Evolutionary conservation across 768 basidiomycete genomes (phyloP).

Genomic region (Rhodotorula paludigena): DNA sequence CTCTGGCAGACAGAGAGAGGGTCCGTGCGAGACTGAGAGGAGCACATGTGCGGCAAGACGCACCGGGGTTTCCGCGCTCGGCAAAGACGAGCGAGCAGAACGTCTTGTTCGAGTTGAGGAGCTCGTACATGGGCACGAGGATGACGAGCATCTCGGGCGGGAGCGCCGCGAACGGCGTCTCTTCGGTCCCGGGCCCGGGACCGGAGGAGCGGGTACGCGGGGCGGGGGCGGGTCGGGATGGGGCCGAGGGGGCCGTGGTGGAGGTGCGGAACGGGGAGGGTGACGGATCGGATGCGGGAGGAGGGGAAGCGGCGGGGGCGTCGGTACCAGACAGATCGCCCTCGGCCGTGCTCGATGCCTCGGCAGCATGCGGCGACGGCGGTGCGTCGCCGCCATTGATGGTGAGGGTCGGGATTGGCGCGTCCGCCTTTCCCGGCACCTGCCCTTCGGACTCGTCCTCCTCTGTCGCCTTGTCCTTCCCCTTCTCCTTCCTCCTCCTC

Average conservation of each 20-base stretch:
- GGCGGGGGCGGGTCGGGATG: background rate
- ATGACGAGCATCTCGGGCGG: slow-evolving; percentile 27
- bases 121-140: slow-evolving; percentile 39
- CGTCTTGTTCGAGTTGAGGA: slow-evolving; percentile 40
- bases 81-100: slow-evolving; percentile 27
- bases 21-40: background rate
- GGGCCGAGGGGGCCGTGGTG: background rate
- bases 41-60: background rate
- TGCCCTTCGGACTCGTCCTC: background rate
- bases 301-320: too few species aligned
- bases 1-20: too few species aligned
- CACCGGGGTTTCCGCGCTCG: background rate
- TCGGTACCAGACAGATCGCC: too few species aligned
- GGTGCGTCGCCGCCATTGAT: background rate
- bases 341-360: too few species aligned
- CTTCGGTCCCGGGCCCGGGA: background rate
- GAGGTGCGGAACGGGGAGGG: background rate
- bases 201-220: background rate
- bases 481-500: background rate
- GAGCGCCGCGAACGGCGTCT: slow-evolving; percentile 18
- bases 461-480: slow-evolving; percentile 4
- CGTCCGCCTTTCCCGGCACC: background rate
- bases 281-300: too few species aligned
- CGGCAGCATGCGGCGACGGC: background rate
- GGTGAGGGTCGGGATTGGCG: background rate